Base-by-base conservation (phyloP, 108 stramenopile species). In the Aurantiochytrium sp. region DNA sequence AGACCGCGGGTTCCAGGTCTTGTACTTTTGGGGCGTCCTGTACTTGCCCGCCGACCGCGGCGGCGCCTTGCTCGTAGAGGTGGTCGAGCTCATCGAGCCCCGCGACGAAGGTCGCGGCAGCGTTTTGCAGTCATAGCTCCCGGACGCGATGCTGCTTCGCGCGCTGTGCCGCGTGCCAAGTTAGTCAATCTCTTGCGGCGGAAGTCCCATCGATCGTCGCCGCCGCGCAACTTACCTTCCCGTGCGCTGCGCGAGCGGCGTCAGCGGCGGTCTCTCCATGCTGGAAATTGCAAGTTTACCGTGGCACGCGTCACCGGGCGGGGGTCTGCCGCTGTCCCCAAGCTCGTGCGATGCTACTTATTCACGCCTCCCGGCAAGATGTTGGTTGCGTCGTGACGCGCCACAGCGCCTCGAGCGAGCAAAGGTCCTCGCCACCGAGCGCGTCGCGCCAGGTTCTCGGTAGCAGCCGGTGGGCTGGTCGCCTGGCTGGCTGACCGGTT, bases 181-280 rank as follows among this genome's bases (percentile, higher is more conserved):
- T 8, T 17, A 0, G 8, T 10, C 50, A 50, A 50, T n/a, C n/a
- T n/a, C n/a, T n/a, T n/a, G n/a, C 53, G 53, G 17, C 21, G 21
- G 53, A 21, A 54, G 53, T 54, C 53, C 53, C 12, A 54, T 54
- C 53, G 53, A 54, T 12, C 53, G 17, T 21, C 12, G 53, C n/a
- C n/a, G 53, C 53, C 59, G 32, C 59, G 1, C 34, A 15, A 65
- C 59, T 65, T 65, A 65, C 59, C 27, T 65, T 27, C 59, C 59
- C 1, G 59, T 12, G 1, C 59, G 59, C 27, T 30, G 32, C n/a
- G 42, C 30, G 24, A 81, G 24, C 45, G 73, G 73, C 45, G 73
- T 81, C 27, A 81, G 73, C 39, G 73, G 73, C 39, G 73, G 73
- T 24, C 73, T 81, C 30, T 81, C 73, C 73, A 81, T 81, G 10